phyloP scores from a whole-genome alignment of 176 grass and related monocot species.

The Echinochloa phyllopogon region DNA sequence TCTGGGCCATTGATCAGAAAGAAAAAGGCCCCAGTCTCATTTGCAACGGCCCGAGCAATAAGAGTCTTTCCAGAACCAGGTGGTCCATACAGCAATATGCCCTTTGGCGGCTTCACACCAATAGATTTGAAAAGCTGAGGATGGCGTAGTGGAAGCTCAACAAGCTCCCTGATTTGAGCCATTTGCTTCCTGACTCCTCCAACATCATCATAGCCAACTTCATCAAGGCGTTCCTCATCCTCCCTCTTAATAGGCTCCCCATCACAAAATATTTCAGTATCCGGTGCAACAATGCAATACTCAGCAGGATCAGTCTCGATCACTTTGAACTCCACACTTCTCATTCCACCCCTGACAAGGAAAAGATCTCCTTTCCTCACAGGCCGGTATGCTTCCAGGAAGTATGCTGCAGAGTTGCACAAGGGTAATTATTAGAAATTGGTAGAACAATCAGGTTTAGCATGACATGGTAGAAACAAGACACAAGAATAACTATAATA shows the following conservation, averaged over 20 bases:
- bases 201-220: slow-evolving; percentile 88
- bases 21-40: slow-evolving; percentile 88
- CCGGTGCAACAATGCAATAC: slow-evolving; percentile 83
- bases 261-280: slow-evolving; percentile 85
- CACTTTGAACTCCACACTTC: slow-evolving; percentile 85
- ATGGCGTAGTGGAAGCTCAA: slow-evolving; percentile 80
- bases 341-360: slow-evolving; percentile 85
- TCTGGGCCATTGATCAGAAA: slow-evolving; percentile 86
- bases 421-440: slow-evolving; percentile 4
- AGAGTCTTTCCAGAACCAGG: slow-evolving; percentile 88
- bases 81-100: slow-evolving; percentile 73
- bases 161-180: slow-evolving; percentile 88
- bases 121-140: slow-evolving; percentile 87
- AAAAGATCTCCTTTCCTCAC: slow-evolving; percentile 81
- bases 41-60: slow-evolving; percentile 82
- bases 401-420: slow-evolving; percentile 68
- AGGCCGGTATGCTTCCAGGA: slow-evolving; percentile 78
- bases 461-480: neutral
- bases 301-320: slow-evolving; percentile 76
- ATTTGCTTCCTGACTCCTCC: slow-evolving; percentile 87
- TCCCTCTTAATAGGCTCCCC: slow-evolving; percentile 85
- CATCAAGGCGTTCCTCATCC: slow-evolving; percentile 84
- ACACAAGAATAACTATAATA: neutral
- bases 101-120: slow-evolving; percentile 86
- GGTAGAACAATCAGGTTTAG: neutral